Base-by-base conservation (phyloP, 805 yeast genomes). In the Cyberlindnera amylophila region DNA sequence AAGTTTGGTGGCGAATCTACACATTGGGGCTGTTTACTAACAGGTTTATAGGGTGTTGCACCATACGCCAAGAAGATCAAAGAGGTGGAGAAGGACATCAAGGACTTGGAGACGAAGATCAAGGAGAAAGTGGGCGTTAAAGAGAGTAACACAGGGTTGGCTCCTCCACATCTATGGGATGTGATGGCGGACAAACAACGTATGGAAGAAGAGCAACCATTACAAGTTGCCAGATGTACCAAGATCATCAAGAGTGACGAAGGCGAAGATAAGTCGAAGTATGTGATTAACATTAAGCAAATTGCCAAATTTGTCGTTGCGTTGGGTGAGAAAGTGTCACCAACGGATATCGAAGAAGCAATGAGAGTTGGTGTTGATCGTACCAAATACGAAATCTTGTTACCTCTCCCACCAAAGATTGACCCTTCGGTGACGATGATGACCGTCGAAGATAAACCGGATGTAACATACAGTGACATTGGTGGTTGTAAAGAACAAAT, bases 381-480 rank as follows among this genome's bases (percentile, higher is more conserved):
- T 65, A 89, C 86, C 58, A 91, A 91, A 67, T 93, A 93, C 67
- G 96, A 90, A 65, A 95, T 93, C 61, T 96, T 91, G 72, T 74
- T 93, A 58, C 99, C 99, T 24, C 74, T 93, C 52, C 99, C 99
- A 10, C 99, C 99, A 42, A 75, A 95, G 60, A 93, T 93, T 62
- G 99, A 93, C 65, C 98, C 99, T 12, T 78, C 89, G 31, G 99
- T 93, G 41, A 93, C 99, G 6, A 93, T 93, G 99, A 93, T 93
- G 99, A 91, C 98, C 2, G 99, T 93, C 36, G 99, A 93, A 66
- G 99, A 93, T 68, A 93, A 93, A 65, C 99, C 99, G 12, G 99
- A 93, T 67, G 98, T 93, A 30, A 93, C 99, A 2, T 93, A 93
- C 66, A 86, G 95, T 48, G 99, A 93, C 63, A 90, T 93, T 50